These are phyloP conservation scores for Mimosa bimucronata DNA, from an alignment of 306 rosid genomes.

Conservation along the genomic window DNA sequence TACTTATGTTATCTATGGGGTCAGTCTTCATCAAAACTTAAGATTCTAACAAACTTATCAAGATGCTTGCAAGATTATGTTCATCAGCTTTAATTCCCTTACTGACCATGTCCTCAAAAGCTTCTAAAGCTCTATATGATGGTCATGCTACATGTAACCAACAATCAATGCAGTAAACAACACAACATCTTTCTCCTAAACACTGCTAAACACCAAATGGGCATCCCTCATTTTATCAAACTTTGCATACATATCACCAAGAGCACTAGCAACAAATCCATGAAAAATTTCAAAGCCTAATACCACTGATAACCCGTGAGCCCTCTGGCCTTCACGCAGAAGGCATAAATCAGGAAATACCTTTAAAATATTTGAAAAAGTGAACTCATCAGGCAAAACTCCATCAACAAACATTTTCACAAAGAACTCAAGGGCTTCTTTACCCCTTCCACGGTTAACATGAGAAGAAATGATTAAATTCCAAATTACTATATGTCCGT, in stretches of 20 bases:
- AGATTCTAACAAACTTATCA: too few relatives aligned
- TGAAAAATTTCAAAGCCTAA: slow-evolving; percentile 64
- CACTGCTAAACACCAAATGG: slow-evolving; percentile 54
- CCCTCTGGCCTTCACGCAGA: slow-evolving; percentile 44
- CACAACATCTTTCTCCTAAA: slow-evolving; percentile 69
- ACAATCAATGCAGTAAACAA: slow-evolving; percentile 70
- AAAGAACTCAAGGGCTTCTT: slow-evolving; percentile 54
- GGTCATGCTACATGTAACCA: slow-evolving; percentile 59
- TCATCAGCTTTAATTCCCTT: slow-evolving; percentile 60
- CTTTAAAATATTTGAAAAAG: slow-evolving; percentile 66
- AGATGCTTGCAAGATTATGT: slow-evolving; percentile 60
- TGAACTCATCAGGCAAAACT: slow-evolving; percentile 64
- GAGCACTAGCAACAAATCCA: slow-evolving; percentile 62
- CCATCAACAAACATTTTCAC: slow-evolving; percentile 58
- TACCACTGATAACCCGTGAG: slow-evolving; percentile 71
- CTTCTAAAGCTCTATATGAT: slow-evolving; percentile 54
- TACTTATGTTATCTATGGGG: too few relatives aligned
- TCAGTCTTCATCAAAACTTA: too few relatives aligned
- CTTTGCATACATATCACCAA: slow-evolving; percentile 73
- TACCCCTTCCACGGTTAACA: slow-evolving; percentile 44
- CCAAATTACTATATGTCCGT: slow-evolving; percentile 56
- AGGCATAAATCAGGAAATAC: slow-evolving; percentile 58
- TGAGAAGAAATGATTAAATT: slow-evolving; percentile 62
- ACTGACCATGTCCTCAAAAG: slow-evolving; percentile 54
- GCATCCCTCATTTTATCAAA: slow-evolving; percentile 61